These are phyloP conservation scores for Ascochyta clinopodiicola DNA, from an alignment of 2,329 filamentous ascomycete genomes.

Conservation along the genomic window DNA sequence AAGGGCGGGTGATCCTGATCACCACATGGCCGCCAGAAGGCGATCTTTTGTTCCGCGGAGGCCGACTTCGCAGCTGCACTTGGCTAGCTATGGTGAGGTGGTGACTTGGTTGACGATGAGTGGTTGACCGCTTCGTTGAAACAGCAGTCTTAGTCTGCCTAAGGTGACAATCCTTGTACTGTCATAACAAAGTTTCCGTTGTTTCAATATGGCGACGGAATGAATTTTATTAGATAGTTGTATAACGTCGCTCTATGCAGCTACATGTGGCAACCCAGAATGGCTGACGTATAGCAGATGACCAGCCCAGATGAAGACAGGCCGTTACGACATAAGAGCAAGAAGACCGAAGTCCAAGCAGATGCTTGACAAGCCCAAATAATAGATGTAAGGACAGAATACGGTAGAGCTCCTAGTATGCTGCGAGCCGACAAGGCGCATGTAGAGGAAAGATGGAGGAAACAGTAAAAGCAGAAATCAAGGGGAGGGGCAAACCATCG, in stretches of 20 bases:
- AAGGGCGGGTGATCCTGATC: constrained; percentile 8
- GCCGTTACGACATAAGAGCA: constrained; percentile 22
- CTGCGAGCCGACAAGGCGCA: constrained; percentile 32
- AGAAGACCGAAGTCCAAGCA: constrained; percentile 23
- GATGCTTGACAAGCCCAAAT: constrained; percentile 29
- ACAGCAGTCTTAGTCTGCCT: not conserved
- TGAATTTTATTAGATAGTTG: constrained; percentile 29
- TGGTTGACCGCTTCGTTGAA: not conserved
- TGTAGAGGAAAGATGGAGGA: constrained; percentile 27
- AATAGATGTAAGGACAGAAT: constrained; percentile 43
- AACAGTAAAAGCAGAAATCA: not conserved
- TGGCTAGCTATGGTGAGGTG: not conserved
- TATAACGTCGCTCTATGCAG: constrained; percentile 15
- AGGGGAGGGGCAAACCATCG: constrained; percentile 14
- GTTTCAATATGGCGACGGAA: constrained; percentile 1
- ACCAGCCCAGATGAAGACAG: constrained; percentile 12
- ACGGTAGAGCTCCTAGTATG: constrained; percentile 32
- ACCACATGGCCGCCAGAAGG: constrained; percentile 8
- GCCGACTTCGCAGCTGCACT: not conserved
- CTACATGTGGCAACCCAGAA: constrained; percentile 16
- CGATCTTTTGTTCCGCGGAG: not conserved
- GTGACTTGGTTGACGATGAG: not conserved
- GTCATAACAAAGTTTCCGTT: too few relatives aligned
- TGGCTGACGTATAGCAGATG: constrained; percentile 16
- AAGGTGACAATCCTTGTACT: not conserved